These are phyloP conservation scores for Hericium erinaceus DNA, from an alignment of 768 basidiomycete genomes.

Conservation along the genomic window DNA sequence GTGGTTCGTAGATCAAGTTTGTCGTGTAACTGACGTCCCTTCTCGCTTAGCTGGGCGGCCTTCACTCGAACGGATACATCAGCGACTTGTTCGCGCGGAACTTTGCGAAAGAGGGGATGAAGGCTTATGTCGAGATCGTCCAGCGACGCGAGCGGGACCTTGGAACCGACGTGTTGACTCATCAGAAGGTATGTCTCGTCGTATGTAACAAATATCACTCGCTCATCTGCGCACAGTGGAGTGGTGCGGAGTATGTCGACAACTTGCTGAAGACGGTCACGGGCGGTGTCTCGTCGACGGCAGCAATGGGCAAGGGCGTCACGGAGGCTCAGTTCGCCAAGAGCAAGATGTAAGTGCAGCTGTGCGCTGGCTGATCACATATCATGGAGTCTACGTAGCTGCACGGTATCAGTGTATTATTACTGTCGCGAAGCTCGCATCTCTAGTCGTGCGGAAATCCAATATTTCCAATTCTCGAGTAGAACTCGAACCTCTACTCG, in stretches of 20 bases:
- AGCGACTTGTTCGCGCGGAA: conserved; percentile 85
- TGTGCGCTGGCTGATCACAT: neutral
- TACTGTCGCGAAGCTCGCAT: neutral
- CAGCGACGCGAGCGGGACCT: conserved; percentile 90
- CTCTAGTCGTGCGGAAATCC: neutral
- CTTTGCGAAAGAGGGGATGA: conserved; percentile 94
- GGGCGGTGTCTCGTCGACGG: conserved; percentile 91
- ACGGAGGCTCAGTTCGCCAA: conserved; percentile 80
- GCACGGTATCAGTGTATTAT: neutral
- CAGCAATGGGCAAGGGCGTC: conserved; percentile 99
- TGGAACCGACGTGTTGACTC: conserved; percentile 92
- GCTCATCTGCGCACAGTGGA: conserved; percentile 54
- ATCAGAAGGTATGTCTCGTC: conserved; percentile 67
- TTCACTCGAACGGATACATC: conserved; percentile 97
- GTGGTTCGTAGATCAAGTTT: conserved; percentile 19
- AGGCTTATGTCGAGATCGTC: conserved; percentile 93
- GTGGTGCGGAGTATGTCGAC: conserved; percentile 90
- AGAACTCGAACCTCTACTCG: too few species aligned
- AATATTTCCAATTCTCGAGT: neutral
- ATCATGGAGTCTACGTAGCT: neutral
- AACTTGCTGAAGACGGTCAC: conserved; percentile 92
- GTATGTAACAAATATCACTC: neutral
- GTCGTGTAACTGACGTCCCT: neutral
- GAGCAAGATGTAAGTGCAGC: conserved; percentile 27
- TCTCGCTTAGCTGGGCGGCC: conserved; percentile 72